Evolutionary conservation across 331 rosid genomes (phyloP), one percentile per base, ranked within the genome.

Genomic region (Quercus phellos): DNA sequence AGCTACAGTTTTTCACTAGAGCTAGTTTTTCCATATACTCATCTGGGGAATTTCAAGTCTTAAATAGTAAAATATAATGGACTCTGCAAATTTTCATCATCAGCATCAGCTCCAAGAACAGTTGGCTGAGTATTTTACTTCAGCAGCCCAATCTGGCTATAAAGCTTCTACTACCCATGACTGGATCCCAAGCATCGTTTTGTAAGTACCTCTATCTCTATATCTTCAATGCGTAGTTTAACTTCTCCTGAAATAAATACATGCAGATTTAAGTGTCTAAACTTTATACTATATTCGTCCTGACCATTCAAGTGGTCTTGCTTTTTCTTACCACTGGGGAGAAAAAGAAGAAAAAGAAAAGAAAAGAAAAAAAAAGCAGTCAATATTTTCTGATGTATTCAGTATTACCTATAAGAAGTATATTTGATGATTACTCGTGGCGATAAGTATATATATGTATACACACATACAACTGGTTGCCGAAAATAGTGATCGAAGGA

Each of bases 31-130:
- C 18, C 53, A 9, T 24, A 26, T 58, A 58, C 72, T 56, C 69
- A 26, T 69, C 78, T 53, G 27, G 78, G 86, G 78, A 63, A 79
- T 76, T 75, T 75, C 71, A 43, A 30, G 78, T 4, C 66, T 68
- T 53, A 35, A 63, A 14, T 14, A 70, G 0, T 24, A 16, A 17
- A 73, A 73, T 63, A 7, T 16, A 18, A 83, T 87, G 90, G 90
- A 87, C 74, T 79, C 73, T 81, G 51, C 74, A 14, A 80, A 79
- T 76, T 73, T 81, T 68, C 80, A 68, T 79, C 84, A 80, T 38
- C 87, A 79, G 72, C 87, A 79, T 85, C 87, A 82, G 56, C 84
- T 77, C 55, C 90, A 83, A 78, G 85, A 85, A 77, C 76, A 78
- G 34, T 78, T 78, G 51, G 67, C 43, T 78, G 82, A 73, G 72